These are phyloP conservation scores for Moricandia moricandioides DNA, from an alignment of 345 rosid species.

Conservation along the genomic window DNA sequence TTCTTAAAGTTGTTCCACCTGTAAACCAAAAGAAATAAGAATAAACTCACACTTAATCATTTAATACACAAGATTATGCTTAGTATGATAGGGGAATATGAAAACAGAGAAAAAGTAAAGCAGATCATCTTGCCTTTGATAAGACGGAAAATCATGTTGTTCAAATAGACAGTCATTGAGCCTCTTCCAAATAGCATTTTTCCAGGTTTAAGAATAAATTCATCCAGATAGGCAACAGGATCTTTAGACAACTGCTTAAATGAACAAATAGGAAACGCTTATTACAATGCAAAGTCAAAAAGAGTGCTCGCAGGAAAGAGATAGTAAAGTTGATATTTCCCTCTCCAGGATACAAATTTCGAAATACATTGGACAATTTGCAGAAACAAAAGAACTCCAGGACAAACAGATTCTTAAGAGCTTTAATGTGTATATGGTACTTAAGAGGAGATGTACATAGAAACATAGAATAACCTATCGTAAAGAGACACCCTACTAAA, in stretches of 20 bases:
- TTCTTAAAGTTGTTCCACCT: constrained; percentile 66
- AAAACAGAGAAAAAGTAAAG: neutral
- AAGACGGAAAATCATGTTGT: constrained; percentile 66
- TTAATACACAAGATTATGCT: neutral
- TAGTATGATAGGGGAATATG: neutral
- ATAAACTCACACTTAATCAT: neutral
- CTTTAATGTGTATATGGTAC: neutral
- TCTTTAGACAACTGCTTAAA: constrained; percentile 66
- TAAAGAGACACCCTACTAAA: constrained; percentile 4
- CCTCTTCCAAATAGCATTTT: constrained; percentile 75
- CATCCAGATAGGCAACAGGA: constrained; percentile 58
- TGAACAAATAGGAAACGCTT: neutral
- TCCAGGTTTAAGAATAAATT: constrained; percentile 68
- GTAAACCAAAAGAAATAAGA: constrained; percentile 11
- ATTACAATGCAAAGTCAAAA: neutral
- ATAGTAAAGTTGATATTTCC: neutral
- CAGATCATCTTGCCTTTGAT: constrained; percentile 48
- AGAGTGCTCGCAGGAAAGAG: neutral
- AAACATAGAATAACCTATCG: neutral
- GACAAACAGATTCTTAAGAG: neutral
- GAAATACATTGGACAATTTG: neutral
- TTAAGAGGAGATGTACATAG: neutral
- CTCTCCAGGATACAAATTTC: neutral
- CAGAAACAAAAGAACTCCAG: neutral
- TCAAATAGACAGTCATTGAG: constrained; percentile 59